Percentiles rank a stretch among this genome's conserved stretches.
Evolutionary conservation across 2,329 filamentous ascomycete species (phyloP).

Genomic region (Cercospora canescens): DNA sequence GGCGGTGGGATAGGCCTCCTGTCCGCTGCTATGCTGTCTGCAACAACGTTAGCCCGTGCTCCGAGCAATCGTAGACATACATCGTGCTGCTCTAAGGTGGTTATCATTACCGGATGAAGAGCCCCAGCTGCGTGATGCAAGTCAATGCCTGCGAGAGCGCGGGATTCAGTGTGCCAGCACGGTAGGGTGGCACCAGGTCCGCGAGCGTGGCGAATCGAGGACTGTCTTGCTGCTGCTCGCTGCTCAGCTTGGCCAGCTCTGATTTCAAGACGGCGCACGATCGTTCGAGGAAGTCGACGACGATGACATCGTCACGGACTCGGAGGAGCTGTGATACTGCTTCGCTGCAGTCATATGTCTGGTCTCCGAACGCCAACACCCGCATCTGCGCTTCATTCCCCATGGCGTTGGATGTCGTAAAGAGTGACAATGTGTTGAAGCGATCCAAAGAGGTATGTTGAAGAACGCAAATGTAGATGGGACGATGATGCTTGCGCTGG

Average conservation of each 20-base stretch:
- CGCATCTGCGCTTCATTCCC: slow-evolving; percentile 1
- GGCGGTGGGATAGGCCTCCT: slow-evolving; percentile 18
- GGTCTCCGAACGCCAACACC: slow-evolving; percentile 26
- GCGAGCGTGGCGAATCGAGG: slow-evolving; percentile 14
- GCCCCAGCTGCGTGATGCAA: slow-evolving; percentile 23
- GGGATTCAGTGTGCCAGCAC: slow-evolving; percentile 19
- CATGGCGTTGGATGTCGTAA: slow-evolving; percentile 6
- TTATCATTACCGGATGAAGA: slow-evolving; percentile 23
- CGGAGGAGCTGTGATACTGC: slow-evolving; percentile 17
- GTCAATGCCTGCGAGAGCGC: slow-evolving; percentile 24
- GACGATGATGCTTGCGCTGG: neutral
- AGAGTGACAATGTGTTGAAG: slow-evolving; percentile 4
- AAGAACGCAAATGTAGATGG: neutral
- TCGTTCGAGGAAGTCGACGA: slow-evolving; percentile 22
- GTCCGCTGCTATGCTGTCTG: slow-evolving; percentile 17
- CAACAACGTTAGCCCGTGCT: neutral
- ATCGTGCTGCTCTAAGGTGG: too few species aligned
- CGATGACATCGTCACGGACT: slow-evolving; percentile 14
- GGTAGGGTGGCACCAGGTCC: slow-evolving; percentile 17
- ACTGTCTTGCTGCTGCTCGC: slow-evolving; percentile 15
- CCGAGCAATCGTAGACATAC: neutral
- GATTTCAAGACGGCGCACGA: slow-evolving; percentile 15
- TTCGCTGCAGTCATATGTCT: slow-evolving; percentile 24
- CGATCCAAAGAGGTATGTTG: neutral
- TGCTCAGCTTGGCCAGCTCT: slow-evolving; percentile 15